Evolutionary conservation across 2,329 filamentous ascomycete species (phyloP).

Genomic region (Neurospora sp.): DNA sequence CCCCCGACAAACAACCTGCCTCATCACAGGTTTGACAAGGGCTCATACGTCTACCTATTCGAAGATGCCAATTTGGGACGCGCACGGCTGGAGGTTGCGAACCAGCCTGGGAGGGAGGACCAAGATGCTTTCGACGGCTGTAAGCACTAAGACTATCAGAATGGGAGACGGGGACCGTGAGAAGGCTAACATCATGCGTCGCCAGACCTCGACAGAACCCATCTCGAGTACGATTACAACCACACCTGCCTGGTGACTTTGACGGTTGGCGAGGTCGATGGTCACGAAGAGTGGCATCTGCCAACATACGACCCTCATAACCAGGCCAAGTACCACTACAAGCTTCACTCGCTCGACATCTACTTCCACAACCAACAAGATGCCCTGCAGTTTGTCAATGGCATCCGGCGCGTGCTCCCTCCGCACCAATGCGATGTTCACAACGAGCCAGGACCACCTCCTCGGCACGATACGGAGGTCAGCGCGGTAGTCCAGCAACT

Average conservation of each 20-base stretch:
- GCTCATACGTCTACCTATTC: constrained; percentile 72
- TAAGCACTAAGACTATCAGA: constrained; percentile 32
- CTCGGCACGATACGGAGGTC: constrained; percentile 37
- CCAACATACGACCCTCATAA: constrained; percentile 63
- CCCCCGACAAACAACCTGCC: constrained; percentile 55
- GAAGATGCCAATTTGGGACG: constrained; percentile 59
- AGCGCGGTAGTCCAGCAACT: constrained; percentile 65
- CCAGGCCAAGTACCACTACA: constrained; percentile 71
- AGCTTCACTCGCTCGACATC: constrained; percentile 63
- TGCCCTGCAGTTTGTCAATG: constrained; percentile 60
- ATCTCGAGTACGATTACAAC: constrained; percentile 62
- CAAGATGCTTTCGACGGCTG: constrained; percentile 73
- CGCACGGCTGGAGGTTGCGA: constrained; percentile 67
- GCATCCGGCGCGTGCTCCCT: constrained; percentile 55
- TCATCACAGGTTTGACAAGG: constrained; percentile 74
- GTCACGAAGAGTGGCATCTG: constrained; percentile 61
- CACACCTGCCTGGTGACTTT: constrained; percentile 64
- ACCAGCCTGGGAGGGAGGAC: constrained; percentile 61
- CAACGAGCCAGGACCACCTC: constrained; percentile 50
- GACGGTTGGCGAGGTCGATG: constrained; percentile 44
- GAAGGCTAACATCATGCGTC: constrained; percentile 11
- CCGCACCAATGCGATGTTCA: constrained; percentile 50
- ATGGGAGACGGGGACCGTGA: not conserved
- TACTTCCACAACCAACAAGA: constrained; percentile 74
- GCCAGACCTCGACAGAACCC: constrained; percentile 55